Base-by-base conservation (phyloP, 2,329 filamentous ascomycete genomes). In the Penicillium brevicompactum region DNA sequence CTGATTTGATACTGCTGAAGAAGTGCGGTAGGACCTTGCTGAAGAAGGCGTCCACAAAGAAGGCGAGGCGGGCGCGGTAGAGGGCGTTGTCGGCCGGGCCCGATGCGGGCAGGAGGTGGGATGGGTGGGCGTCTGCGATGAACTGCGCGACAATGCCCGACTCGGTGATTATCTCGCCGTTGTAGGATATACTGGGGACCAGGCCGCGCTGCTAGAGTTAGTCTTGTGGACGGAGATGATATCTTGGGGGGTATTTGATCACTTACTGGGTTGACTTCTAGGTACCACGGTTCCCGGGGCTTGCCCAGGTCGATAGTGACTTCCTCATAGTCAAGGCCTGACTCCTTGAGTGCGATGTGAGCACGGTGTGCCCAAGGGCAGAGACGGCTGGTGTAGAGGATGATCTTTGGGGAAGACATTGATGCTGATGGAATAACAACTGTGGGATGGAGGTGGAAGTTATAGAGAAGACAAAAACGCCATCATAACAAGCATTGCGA, bases 281-380 rank as follows among this genome's bases (percentile, higher is more conserved):
- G 82, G 70, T 93, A 94, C 79, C 87, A 90, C 37, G 83, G 78
- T 27, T 87, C 85, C 9, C 90, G 85, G 0, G 90, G 90, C 9
- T 74, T 82, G 62, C 76, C 73, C 45, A 94, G 80, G 70, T 93
- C 88, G 64, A 95, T 89, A 54, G 85, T 84, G 57, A 89, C 85
- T 62, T 91, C 86, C 54, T 90, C 85, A 65, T 84, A 90, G 0
- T 83, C 78, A 30, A 92, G 68, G 10, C 80, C 80, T 11, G 89
- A 81, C 67, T 91, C 89, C 30, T 82, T 80, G 24, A 92, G 80
- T 5, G 82, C 82, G 56, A 91, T 90, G 64, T 92, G 87, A 1
- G 85, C 88, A 34, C 91, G 87, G 68, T 93, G 90, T 14, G 89
- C 89, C 72, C 83, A 91, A 21, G 88, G 88, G 70, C 88, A 92